Conservation (phyloP, 345 rosid genomes). For the Rhizophora apiculata region DNA sequence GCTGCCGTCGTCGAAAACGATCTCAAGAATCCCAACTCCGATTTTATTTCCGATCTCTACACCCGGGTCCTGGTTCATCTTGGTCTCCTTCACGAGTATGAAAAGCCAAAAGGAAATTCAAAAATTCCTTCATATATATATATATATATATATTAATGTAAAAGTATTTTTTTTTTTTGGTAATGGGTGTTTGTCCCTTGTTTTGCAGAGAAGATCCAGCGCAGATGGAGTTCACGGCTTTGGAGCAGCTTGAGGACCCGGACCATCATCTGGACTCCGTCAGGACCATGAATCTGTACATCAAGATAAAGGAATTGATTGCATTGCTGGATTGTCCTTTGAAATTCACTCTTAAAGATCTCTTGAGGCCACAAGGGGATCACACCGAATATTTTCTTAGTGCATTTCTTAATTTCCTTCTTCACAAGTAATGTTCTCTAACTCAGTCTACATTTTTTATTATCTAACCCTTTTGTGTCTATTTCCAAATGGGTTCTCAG, state of each 20-base stretch:
- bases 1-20: constrained; percentile 46
- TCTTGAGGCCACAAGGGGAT: constrained; percentile 52
- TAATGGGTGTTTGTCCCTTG: not conserved
- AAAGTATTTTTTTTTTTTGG: not conserved
- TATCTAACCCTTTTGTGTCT: not conserved
- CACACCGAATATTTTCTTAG: constrained; percentile 73
- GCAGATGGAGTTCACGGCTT: constrained; percentile 66
- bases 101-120: not conserved
- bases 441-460: not conserved
- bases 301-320: constrained; percentile 46
- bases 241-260: constrained; percentile 91
- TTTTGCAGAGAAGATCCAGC: constrained; percentile 66
- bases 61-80: constrained; percentile 64
- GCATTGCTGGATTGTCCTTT: constrained; percentile 48
- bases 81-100: constrained; percentile 61
- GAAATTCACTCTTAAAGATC: constrained; percentile 59
- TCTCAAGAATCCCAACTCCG: constrained; percentile 47
- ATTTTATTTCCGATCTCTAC: constrained; percentile 55
- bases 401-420: constrained; percentile 71
- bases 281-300: constrained; percentile 41
- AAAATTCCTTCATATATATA: too few relatives aligned
- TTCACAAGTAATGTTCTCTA: constrained; percentile 53
- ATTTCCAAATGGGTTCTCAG: not conserved
- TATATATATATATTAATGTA: not conserved
- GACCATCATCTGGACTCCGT: constrained; percentile 56